phyloP scores from a whole-genome alignment of 768 basidiomycete species.

The Tricholomella constricta region DNA sequence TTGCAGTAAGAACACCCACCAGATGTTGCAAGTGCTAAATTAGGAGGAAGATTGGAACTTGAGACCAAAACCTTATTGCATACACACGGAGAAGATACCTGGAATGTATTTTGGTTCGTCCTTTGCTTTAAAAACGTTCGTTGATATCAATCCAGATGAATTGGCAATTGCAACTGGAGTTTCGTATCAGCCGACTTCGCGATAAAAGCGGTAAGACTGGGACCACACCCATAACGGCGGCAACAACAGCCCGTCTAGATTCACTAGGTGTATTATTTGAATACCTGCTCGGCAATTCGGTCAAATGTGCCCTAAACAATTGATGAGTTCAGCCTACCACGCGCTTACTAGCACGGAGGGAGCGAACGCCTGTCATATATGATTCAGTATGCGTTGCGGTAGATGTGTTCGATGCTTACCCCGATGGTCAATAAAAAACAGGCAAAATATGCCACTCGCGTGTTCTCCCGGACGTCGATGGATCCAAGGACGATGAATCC shows the following conservation, averaged over 20 bases:
- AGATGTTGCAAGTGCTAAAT: constrained; percentile 44
- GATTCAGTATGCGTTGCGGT: not conserved
- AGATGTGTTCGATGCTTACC: constrained; percentile 25
- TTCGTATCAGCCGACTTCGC: too few relatives aligned
- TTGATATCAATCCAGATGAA: constrained; percentile 49
- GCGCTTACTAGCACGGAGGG: constrained; percentile 48
- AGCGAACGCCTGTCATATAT: constrained; percentile 40
- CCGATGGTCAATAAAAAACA: constrained; percentile 55
- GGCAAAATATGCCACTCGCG: constrained; percentile 52
- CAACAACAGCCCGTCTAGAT: constrained; percentile 48
- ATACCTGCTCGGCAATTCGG: constrained; percentile 29
- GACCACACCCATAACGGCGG: constrained; percentile 49
- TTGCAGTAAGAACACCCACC: constrained; percentile 30
- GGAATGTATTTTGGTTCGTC: constrained; percentile 53
- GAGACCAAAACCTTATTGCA: too few relatives aligned
- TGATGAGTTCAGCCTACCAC: constrained; percentile 28
- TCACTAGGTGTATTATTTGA: constrained; percentile 53
- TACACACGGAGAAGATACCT: too few relatives aligned
- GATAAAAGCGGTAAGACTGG: not conserved
- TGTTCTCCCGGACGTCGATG: constrained; percentile 41
- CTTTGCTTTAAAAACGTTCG: constrained; percentile 52
- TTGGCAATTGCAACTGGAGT: constrained; percentile 47
- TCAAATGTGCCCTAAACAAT: not conserved
- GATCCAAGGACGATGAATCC: constrained; percentile 50
- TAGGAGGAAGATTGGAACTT: too few relatives aligned